Base-by-base conservation (phyloP, 352 stramenopile genomes). In the Phytophthora pini region DNA sequence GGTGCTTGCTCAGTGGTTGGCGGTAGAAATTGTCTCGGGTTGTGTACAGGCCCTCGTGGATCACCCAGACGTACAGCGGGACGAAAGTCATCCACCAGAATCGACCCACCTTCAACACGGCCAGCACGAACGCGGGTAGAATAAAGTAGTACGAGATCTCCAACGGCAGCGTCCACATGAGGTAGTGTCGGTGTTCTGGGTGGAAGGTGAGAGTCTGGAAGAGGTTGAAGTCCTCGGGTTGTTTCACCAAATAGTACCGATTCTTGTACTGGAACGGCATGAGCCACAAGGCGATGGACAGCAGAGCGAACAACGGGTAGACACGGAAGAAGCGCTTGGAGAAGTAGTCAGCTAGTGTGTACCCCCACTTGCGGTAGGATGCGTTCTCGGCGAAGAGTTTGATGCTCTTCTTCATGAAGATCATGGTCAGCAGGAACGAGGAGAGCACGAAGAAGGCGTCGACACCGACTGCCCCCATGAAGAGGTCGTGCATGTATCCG, bases 401-500 rank as follows among this genome's bases (percentile, higher is more conserved):
- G 43, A 61, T 56, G 34, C 59, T 61, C 13, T 61, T 67, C 40
- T 67, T 67, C 59, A 67, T 67, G 32, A 67, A 67, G 17, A 61
- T 38, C 59, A 50, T 54, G 15, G 50, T 67, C 9, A 67, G 43
- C 32, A 67, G 43, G 15, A 61, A 67, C 32, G 59, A 67, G 2
- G 59, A 67, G 15, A 67, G 34, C 20, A 67, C 58, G 13, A 66
- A 66, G 41, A 66, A 66, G n/a, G 36, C 45, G 4, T 65, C 57
- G 4, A 65, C 47, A 10, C 38, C 57, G n/a, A 58, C 39, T 6
- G 39, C 57, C 1, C 57, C 57, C n/a, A 57, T 36, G 22, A 26
- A 45, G 24, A 65, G 0, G 40, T 51, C 47, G 22, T 52, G 38
- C 47, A 52, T 41, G 48, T 46, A 58, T 8, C 36, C 48, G 2